Conservation (phyloP, 1,284 basidiomycete genomes). For the Cutaneotrichosporon cavernicola region DNA sequence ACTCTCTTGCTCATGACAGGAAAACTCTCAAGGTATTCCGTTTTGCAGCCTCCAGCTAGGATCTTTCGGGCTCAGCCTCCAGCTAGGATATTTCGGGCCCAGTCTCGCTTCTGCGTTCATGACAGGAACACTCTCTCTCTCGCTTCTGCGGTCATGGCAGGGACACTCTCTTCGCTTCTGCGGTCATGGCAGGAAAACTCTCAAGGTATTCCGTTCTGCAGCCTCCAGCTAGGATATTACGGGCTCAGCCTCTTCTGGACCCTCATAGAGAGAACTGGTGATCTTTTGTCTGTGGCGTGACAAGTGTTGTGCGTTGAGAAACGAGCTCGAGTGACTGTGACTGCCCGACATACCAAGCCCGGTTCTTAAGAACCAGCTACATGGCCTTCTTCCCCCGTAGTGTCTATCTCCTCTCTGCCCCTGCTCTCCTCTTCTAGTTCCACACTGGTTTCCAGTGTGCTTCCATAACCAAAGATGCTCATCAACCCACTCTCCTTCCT, state of each 20-base stretch:
- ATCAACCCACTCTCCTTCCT: constrained; percentile 6
- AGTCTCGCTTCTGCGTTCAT: too few relatives aligned
- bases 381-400: neutral
- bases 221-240: neutral
- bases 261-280: neutral
- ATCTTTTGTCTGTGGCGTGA: neutral
- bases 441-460: neutral
- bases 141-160: too few relatives aligned
- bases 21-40: neutral
- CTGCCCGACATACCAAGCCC: neutral
- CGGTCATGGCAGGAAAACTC: too few relatives aligned
- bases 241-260: neutral
- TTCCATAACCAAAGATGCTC: neutral
- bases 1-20: too few relatives aligned
- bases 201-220: neutral
- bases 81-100: too few relatives aligned
- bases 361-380: neutral
- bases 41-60: neutral
- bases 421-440: neutral
- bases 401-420: neutral
- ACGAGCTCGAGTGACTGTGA: too few relatives aligned
- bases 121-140: too few relatives aligned
- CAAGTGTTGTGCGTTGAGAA: neutral
- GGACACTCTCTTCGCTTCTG: too few relatives aligned
- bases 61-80: neutral